Percentiles rank a stretch among this genome's conserved stretches.
Evolutionary conservation across 805 yeast genomes (phyloP).

Genomic region (Kodamaea laetipori): DNA sequence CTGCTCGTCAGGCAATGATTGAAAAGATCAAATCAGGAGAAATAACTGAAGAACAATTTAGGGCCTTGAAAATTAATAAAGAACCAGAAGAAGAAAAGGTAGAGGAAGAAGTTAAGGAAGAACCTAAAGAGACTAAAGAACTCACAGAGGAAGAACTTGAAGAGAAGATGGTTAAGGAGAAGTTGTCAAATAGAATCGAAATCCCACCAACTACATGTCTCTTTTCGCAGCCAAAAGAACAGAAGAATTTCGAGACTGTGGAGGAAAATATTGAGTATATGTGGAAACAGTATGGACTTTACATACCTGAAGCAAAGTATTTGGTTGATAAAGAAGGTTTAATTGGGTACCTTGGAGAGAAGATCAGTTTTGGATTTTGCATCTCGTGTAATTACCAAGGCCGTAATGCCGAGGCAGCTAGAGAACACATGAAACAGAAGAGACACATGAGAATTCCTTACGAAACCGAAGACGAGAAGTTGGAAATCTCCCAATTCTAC

Average conservation of each 20-base stretch:
- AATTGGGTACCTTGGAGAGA: constrained; percentile 73
- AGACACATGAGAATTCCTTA: constrained; percentile 89
- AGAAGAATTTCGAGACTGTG: constrained; percentile 34
- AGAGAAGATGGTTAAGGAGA: constrained; percentile 47
- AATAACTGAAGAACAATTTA: constrained; percentile 19
- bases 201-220: constrained; percentile 53
- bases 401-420: constrained; percentile 76
- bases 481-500: constrained; percentile 76
- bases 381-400: constrained; percentile 83
- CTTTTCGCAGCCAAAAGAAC: constrained; percentile 46
- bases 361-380: constrained; percentile 82
- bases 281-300: constrained; percentile 80
- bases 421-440: constrained; percentile 85
- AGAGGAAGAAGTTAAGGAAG: constrained; percentile 6
- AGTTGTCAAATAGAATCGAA: constrained; percentile 47
- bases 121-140: constrained; percentile 12
- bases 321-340: constrained; percentile 71
- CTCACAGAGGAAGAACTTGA: constrained; percentile 33
- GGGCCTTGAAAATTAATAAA: constrained; percentile 12
- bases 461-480: constrained; percentile 75
- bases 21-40: constrained; percentile 30
- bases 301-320: constrained; percentile 78
- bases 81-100: not conserved
- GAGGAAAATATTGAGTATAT: constrained; percentile 65
- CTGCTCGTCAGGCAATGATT: constrained; percentile 46